Percentiles rank a stretch among this genome's conserved stretches.
phyloP scores from a whole-genome alignment of 2,329 filamentous ascomycete species.

The Calonectria crousiana region DNA sequence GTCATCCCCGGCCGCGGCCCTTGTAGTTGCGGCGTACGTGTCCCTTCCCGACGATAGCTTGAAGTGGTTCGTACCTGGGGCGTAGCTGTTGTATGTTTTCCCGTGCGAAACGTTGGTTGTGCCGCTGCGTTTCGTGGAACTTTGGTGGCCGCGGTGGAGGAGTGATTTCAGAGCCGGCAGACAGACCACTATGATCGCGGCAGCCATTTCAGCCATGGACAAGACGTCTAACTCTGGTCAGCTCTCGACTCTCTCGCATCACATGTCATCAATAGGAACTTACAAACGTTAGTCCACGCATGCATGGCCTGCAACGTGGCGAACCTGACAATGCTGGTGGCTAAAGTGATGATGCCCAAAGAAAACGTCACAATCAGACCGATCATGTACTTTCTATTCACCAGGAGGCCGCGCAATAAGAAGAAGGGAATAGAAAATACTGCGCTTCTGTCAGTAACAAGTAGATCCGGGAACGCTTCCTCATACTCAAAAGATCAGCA shows the following conservation, averaged over 20 bases:
- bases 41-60: conserved; percentile 37
- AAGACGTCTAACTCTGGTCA: conserved; percentile 30
- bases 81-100: conserved; percentile 11
- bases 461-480: background rate
- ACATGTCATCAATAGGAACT: background rate
- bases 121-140: conserved; percentile 31
- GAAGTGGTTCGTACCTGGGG: conserved; percentile 29
- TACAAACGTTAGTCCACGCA: conserved; percentile 42
- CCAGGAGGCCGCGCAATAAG: conserved; percentile 28
- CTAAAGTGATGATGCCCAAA: conserved; percentile 35
- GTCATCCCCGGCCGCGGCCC: conserved; percentile 28
- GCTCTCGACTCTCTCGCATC: too few relatives aligned
- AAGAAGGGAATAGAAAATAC: conserved; percentile 35
- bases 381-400: conserved; percentile 32
- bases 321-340: conserved; percentile 34
- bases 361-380: conserved; percentile 34
- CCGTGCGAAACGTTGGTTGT: conserved; percentile 33
- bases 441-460: background rate
- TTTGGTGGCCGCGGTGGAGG: conserved; percentile 27
- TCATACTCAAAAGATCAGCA: conserved; percentile 32
- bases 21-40: background rate
- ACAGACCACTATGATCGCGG: conserved; percentile 38
- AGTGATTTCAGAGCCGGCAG: conserved; percentile 37
- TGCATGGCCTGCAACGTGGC: conserved; percentile 37
- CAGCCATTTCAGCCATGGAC: conserved; percentile 35